Evolutionary conservation across 345 rosid species (phyloP).

Genomic region (Murraya koenigii): DNA sequence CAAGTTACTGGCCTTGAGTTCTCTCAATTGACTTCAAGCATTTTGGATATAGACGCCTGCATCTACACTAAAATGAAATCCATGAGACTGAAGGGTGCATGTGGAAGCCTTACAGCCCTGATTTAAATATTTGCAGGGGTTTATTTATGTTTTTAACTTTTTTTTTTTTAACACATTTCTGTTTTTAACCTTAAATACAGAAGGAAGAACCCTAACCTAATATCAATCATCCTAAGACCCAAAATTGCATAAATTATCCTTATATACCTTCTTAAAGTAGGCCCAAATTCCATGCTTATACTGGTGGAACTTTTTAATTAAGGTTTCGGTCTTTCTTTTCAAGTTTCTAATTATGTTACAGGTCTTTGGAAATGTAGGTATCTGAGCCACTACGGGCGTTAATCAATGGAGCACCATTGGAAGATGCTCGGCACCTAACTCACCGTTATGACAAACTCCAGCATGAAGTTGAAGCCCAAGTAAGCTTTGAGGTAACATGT

Average conservation of each 20-base stretch:
- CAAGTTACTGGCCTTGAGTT: too few relatives aligned
- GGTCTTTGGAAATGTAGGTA: conserved; percentile 45
- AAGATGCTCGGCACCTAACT: conserved; percentile 88
- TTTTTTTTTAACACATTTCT: too few relatives aligned
- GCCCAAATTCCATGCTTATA: not conserved
- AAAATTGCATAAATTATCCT: not conserved
- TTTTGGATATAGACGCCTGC: too few relatives aligned
- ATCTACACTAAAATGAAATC: too few relatives aligned
- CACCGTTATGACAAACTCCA: conserved; percentile 78
- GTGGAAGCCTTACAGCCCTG: not conserved
- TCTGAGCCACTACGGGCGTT: conserved; percentile 67
- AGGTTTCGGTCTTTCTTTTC: conserved; percentile 4
- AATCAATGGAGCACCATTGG: conserved; percentile 86
- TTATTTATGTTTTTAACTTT: too few relatives aligned
- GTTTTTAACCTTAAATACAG: not conserved
- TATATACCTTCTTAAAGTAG: not conserved
- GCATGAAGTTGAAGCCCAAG: conserved; percentile 93
- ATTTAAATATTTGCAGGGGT: not conserved
- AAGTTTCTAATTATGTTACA: conserved; percentile 34
- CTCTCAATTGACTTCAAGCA: too few relatives aligned
- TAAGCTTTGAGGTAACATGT: conserved; percentile 21
- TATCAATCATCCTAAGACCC: not conserved
- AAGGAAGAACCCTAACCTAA: not conserved
- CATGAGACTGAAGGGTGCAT: too few relatives aligned
- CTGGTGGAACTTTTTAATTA: not conserved